phyloP scores from a whole-genome alignment of 352 stramenopile genomes.

The Hyaloperonospora brassicae region DNA sequence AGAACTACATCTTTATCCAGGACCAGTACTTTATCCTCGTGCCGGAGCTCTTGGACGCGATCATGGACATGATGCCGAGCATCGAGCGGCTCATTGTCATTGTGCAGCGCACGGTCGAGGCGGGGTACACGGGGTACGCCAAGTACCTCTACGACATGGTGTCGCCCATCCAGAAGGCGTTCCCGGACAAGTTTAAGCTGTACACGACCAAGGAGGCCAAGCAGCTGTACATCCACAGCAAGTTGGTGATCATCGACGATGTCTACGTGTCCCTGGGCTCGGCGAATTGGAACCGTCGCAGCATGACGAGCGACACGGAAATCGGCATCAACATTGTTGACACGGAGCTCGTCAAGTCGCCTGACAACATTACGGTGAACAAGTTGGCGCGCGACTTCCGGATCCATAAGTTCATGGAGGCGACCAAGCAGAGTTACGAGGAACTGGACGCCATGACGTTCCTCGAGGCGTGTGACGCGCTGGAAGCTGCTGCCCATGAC shows the following conservation, averaged over 20 bases:
- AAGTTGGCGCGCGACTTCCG: constrained; percentile 37
- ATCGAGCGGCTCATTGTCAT: constrained; percentile 49
- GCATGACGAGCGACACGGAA: constrained; percentile 62
- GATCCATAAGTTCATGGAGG: constrained; percentile 50
- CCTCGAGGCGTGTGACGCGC: constrained; percentile 25
- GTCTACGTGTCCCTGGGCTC: constrained; percentile 79
- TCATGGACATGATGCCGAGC: constrained; percentile 34
- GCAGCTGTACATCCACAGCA: constrained; percentile 72
- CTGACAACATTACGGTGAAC: constrained; percentile 36
- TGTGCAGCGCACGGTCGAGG: constrained; percentile 33
- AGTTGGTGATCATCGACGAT: constrained; percentile 80
- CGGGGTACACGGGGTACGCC: constrained; percentile 40
- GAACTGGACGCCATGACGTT: constrained; percentile 30
- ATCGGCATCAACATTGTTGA: constrained; percentile 53
- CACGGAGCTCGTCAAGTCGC: constrained; percentile 26
- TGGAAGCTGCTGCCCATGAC: constrained; percentile 21
- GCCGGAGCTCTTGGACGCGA: constrained; percentile 43
- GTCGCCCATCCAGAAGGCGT: constrained; percentile 35
- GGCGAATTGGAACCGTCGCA: constrained; percentile 89
- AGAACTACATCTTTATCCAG: constrained; percentile 63
- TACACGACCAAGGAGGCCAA: constrained; percentile 43
- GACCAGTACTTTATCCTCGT: constrained; percentile 70
- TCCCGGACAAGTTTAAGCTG: constrained; percentile 48
- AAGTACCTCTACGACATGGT: constrained; percentile 66
- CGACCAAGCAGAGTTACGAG: constrained; percentile 31